Evolutionary conservation across 305 asterid species (phyloP), one percentile per base, ranked within the genome.

Genomic region (Fraxinus greggii): DNA sequence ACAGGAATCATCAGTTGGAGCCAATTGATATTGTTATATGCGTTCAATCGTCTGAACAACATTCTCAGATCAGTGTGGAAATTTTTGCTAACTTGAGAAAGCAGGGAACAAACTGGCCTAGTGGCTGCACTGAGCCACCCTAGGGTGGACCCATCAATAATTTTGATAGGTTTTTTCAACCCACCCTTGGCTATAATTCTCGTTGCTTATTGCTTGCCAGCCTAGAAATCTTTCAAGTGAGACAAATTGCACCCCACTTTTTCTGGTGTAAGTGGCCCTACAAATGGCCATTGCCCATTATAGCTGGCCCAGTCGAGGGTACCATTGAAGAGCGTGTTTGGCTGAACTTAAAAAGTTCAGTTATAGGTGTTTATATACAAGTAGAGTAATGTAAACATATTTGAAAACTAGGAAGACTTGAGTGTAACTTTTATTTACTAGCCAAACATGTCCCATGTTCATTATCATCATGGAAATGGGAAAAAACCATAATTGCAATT

Each of bases 61-160:
- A 13, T 48, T 48, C 59, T 48, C 59, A 4, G 19, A 48, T 48
- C 59, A 13, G 21, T 48, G 59, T 15, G 59, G 59, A 45, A 48
- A 13, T 13, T 15, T 15, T 48, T 15, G 59, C 21, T 1, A 3
- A 40, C 51, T 9, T 40, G 51, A 40, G 51, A 40, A 40, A 40
- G 51, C 15, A 40, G 51, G 51, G 51, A 38, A 10, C 51, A 40
- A 40, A 40, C 15, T 10, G 51, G 51, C 17, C 51, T 12, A 40
- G 51, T 40, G 51, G 51, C 13, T 40, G 15, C 15, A 9, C 51
- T 40, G 51, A 40, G 59, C 59, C 56, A 0, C 19, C 33, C 78
- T 15, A 6, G 17, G 26, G 56, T 72, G 83, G 78, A 17, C 73
- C 83, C 56, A 80, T 12, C 63, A 75, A 21, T 75, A 36, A 75